Evolutionary conservation across 1,284 basidiomycete genomes (phyloP), one percentile per base, ranked within the genome.

Genomic region (Rhodotorula sp.): DNA sequence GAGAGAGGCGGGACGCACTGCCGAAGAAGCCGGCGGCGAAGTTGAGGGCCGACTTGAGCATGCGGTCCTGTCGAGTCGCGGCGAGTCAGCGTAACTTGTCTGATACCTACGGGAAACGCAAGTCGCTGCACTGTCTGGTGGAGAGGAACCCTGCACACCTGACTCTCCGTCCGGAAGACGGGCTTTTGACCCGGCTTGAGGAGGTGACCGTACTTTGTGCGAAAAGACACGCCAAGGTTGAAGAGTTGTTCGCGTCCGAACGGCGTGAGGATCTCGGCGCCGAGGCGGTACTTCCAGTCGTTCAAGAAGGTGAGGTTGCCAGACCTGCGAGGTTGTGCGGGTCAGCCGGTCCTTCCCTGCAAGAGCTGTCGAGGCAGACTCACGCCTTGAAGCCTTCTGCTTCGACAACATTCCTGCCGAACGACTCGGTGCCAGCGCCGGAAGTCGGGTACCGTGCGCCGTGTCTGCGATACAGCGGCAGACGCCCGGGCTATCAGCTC

Each of bases 401-500:
- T 30, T 85, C 79, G 68, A 89, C 83, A 30, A 92, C 79, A 52
- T 85, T 84, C 22, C 75, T 78, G 0, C 89, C 85, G 59, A 92
- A 83, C 17, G 83, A 82, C 5, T 88, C 83, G 19, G 90, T 88
- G 2, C 89, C 89, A 62, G 87, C 88, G 71, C 77, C 78, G 0
- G 72, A 65, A 2, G 89, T 90, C 15, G 90, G 90, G 79, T 91
- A 91, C 56, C 90, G 83, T 2, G 90, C 90, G 32, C 90, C 90
- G 49, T 72, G 70, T 5, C 68, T 68, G 57, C 15, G 9, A 19
- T 1, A 8, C 19, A 10, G 24, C n/a, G 27, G 47, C 4, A 20
- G 6, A 56, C 10, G 10, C 8, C 19, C 59, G 51, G 59, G 39
- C 48, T 36, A 34, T 34, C 47, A 20, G 10, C 29, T 9, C 22